Percentiles rank a stretch among this genome's conserved stretches.
Evolutionary conservation across 2,329 filamentous ascomycete genomes (phyloP).

Genomic region (Domatiomyces catenatus): DNA sequence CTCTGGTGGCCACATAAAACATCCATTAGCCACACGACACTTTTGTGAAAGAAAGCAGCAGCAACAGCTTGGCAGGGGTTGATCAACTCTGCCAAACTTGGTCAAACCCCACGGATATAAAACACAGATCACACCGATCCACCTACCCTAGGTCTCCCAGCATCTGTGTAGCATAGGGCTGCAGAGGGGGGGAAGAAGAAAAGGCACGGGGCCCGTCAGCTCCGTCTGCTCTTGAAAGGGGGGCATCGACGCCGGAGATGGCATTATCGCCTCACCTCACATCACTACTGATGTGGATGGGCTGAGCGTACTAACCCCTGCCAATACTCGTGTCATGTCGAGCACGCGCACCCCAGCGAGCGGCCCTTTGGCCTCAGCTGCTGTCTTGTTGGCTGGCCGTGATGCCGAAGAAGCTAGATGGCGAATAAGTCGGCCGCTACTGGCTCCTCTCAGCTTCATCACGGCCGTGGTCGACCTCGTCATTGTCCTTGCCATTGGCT

Average conservation of each 20-base stretch:
- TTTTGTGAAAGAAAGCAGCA: no score
- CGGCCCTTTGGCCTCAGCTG: conserved; percentile 30
- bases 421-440: neutral
- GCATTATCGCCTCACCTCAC: neutral
- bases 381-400: neutral
- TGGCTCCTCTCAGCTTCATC: neutral
- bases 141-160: conserved; percentile 84
- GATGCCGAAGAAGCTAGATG: neutral
- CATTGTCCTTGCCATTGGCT: neutral
- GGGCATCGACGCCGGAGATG: no score
- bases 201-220: neutral
- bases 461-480: neutral
- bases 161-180: conserved; percentile 97
- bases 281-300: conserved; percentile 2
- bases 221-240: neutral
- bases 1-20: conserved; percentile 36
- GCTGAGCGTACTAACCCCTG: conserved; percentile 53
- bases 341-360: conserved; percentile 76
- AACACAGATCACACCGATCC: neutral
- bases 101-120: no score
- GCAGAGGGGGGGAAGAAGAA: conserved; percentile 4
- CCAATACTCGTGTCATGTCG: conserved; percentile 92
- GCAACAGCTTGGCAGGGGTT: no score
- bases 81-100: no score
- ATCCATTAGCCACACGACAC: neutral